Conservation (phyloP, 2,329 filamentous ascomycete species). For the Leptosphaerulina australis region DNA sequence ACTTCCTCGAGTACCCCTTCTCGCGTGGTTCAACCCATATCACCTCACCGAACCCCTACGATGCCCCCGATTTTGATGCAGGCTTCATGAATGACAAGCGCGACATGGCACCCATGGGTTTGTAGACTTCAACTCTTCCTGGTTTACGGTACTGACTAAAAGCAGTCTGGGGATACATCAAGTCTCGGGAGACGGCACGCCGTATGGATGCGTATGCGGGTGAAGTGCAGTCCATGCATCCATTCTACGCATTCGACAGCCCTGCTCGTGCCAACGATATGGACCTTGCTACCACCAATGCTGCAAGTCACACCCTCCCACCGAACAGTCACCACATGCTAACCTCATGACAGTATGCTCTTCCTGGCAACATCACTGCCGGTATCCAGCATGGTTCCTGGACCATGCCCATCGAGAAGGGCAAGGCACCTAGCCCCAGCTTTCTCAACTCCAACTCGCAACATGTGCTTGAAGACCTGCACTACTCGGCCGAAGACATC, state of each 20-base stretch:
- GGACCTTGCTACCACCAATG: slow-evolving; percentile 75
- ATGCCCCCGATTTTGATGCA: slow-evolving; percentile 76
- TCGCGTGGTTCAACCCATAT: slow-evolving; percentile 75
- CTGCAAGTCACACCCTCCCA: slow-evolving; percentile 29
- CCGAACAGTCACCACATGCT: background rate
- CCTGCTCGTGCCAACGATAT: slow-evolving; percentile 73
- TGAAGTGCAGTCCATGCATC: slow-evolving; percentile 69
- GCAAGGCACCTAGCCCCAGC: slow-evolving; percentile 56
- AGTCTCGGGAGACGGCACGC: slow-evolving; percentile 78
- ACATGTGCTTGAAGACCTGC: slow-evolving; percentile 65
- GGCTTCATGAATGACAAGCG: slow-evolving; percentile 87
- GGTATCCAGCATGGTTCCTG: slow-evolving; percentile 76
- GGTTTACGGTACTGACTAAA: background rate
- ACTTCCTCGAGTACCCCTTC: slow-evolving; percentile 80
- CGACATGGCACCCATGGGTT: slow-evolving; percentile 73
- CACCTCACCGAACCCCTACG: slow-evolving; percentile 73
- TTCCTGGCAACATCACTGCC: slow-evolving; percentile 72
- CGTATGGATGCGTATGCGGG: slow-evolving; percentile 80
- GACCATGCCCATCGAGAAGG: slow-evolving; percentile 65
- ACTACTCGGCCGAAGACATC: slow-evolving; percentile 69
- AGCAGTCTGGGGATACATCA: slow-evolving; percentile 78
- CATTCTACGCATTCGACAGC: slow-evolving; percentile 73
- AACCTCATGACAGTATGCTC: slow-evolving; percentile 62
- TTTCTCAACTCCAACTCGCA: slow-evolving; percentile 69
- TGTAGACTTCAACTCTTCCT: background rate